These are phyloP conservation scores for Termitomyces sp. DNA, from an alignment of 768 basidiomycete species.

Conservation along the genomic window DNA sequence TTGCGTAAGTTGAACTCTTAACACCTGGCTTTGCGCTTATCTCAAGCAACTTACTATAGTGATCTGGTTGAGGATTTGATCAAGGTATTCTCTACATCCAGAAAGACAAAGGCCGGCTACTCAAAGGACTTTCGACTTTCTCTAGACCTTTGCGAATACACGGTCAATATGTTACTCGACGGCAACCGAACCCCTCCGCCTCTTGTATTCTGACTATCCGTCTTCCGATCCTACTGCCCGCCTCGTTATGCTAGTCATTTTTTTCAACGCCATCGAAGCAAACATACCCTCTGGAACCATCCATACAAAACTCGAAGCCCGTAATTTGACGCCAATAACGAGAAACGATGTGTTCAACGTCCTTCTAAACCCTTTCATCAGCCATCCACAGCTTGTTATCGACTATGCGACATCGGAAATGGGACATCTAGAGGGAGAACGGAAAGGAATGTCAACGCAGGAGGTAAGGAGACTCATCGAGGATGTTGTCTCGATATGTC, in stretches of 20 bases:
- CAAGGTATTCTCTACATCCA: slow-evolving; percentile 38
- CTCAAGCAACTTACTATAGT: slow-evolving; percentile 18
- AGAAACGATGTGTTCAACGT: slow-evolving; percentile 55
- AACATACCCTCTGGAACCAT: slow-evolving; percentile 27
- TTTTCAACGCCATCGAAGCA: slow-evolving; percentile 43
- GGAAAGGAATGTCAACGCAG: slow-evolving; percentile 34
- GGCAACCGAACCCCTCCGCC: slow-evolving; percentile 49
- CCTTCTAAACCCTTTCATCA: slow-evolving; percentile 65
- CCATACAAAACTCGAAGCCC: slow-evolving; percentile 45
- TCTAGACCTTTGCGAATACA: slow-evolving; percentile 62
- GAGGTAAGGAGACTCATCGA: slow-evolving; percentile 44
- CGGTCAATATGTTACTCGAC: slow-evolving; percentile 51
- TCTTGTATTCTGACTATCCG: slow-evolving; percentile 64
- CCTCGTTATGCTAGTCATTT: slow-evolving; percentile 66
- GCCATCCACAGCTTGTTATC: slow-evolving; percentile 44
- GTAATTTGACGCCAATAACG: slow-evolving; percentile 52
- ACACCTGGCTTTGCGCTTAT: background rate
- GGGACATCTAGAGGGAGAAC: slow-evolving; percentile 23
- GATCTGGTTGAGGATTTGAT: slow-evolving; percentile 59
- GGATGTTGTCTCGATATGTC: slow-evolving; percentile 54
- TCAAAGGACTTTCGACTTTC: slow-evolving; percentile 6
- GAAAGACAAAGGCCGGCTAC: background rate
- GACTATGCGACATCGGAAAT: slow-evolving; percentile 40
- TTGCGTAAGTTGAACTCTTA: slow-evolving; percentile 38
- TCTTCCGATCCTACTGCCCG: slow-evolving; percentile 54